A percentile compares a stretch with the other conserved stretches of the same genome.
Conservation (phyloP, 768 basidiomycete genomes). For the Postia placenta region DNA sequence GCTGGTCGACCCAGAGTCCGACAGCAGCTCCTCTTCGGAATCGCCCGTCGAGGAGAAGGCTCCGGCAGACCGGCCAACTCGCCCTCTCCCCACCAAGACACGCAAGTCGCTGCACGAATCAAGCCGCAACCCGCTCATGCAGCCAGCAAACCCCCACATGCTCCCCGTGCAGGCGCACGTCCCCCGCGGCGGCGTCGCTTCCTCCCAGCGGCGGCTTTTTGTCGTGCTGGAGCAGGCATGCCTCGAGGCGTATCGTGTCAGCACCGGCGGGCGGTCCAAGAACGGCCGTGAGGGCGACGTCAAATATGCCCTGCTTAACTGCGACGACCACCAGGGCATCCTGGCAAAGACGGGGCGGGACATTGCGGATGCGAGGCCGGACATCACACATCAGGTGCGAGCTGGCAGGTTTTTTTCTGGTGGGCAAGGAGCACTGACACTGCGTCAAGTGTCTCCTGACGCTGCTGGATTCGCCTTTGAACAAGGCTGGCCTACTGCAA, state of each 20-base stretch:
- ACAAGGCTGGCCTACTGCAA: slow-evolving; percentile 94
- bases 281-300: slow-evolving; percentile 62
- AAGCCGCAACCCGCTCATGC: slow-evolving; percentile 40
- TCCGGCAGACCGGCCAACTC: slow-evolving; percentile 48
- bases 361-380: slow-evolving; percentile 98
- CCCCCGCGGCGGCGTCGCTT: slow-evolving; percentile 44
- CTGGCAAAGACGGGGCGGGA: slow-evolving; percentile 96
- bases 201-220: slow-evolving; percentile 63
- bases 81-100: slow-evolving; percentile 50
- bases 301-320: slow-evolving; percentile 95
- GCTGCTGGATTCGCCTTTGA: slow-evolving; percentile 92
- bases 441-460: slow-evolving; percentile 97
- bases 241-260: slow-evolving; percentile 89
- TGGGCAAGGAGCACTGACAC: too few relatives aligned
- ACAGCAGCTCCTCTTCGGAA: slow-evolving; percentile 11
- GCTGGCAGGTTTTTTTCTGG: too few relatives aligned
- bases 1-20: slow-evolving; percentile 20
- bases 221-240: slow-evolving; percentile 94
- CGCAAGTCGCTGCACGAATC: slow-evolving; percentile 42
- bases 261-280: slow-evolving; percentile 49
- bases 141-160: slow-evolving; percentile 67
- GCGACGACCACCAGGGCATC: slow-evolving; percentile 98
- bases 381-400: slow-evolving; percentile 94
- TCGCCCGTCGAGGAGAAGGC: slow-evolving; percentile 11
- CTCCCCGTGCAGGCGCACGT: slow-evolving; percentile 80